These are phyloP conservation scores for Porphyrellus cyaneotinctus DNA, from an alignment of 768 basidiomycete genomes.

Conservation along the genomic window DNA sequence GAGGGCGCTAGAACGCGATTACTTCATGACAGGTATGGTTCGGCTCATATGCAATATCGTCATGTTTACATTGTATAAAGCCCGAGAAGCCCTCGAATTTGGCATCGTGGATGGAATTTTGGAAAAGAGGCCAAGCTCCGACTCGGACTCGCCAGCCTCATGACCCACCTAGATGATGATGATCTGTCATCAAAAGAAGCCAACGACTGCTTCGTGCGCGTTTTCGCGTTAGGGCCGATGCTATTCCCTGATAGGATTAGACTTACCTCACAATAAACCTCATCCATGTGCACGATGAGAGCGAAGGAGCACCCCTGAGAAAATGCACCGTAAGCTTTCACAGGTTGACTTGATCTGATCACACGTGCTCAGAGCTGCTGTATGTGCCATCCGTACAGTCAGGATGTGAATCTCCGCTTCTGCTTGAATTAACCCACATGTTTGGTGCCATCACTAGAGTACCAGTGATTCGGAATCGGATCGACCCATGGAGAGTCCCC, in stretches of 20 bases:
- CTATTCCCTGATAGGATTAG: not conserved
- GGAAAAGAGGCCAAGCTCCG: slow-evolving; percentile 64
- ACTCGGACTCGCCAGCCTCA: slow-evolving; percentile 29
- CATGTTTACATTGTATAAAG: slow-evolving; percentile 37
- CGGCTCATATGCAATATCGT: slow-evolving; percentile 10
- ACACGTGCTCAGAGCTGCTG: slow-evolving; percentile 22
- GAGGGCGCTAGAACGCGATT: slow-evolving; percentile 88
- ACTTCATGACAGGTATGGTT: slow-evolving; percentile 82
- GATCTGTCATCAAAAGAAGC: slow-evolving; percentile 10
- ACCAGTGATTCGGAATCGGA: slow-evolving; percentile 20
- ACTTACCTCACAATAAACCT: not conserved
- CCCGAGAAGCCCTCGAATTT: slow-evolving; percentile 85
- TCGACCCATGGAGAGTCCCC: slow-evolving; percentile 22
- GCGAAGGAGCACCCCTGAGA: slow-evolving; percentile 10
- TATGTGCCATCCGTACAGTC: slow-evolving; percentile 13
- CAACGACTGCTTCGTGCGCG: slow-evolving; percentile 6
- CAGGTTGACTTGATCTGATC: slow-evolving; percentile 13
- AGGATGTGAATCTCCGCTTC: slow-evolving; percentile 23
- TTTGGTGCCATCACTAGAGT: slow-evolving; percentile 5
- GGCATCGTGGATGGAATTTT: slow-evolving; percentile 93
- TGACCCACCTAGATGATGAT: slow-evolving; percentile 10
- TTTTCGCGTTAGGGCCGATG: slow-evolving; percentile 5
- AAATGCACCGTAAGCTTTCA: slow-evolving; percentile 14
- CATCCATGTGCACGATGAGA: slow-evolving; percentile 11
- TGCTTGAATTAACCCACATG: slow-evolving; percentile 18